Evolutionary conservation across 1,139 yeast genomes (phyloP), one percentile per base, ranked within the genome.

Genomic region (Yamadazyma diddensiae): DNA sequence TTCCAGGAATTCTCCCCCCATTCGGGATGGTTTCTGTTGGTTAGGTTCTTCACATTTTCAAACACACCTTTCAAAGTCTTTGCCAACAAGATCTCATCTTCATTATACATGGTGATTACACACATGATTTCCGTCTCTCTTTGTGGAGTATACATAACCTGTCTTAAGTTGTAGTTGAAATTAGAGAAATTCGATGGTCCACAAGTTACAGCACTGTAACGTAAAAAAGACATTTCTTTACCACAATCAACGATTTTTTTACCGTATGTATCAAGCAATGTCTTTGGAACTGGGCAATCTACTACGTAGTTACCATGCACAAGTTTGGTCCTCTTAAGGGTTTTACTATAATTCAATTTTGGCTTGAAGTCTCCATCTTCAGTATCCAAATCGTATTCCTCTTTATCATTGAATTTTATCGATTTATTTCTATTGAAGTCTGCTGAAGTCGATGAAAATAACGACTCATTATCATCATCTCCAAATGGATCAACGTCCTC

Each of bases 1-100:
- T 82, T 81, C 94, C 94, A 84, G 2, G 85, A 74, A 31, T 81
- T 85, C 31, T 72, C 76, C 17, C 94, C 94, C 94, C 94, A 84
- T 1, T 72, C 69, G 3, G 79, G 70, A 27, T 83, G 78, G 20
- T 77, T 63, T 26, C 73, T 63, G 33, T 80, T 59, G 25, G 75
- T 67, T 38, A 84, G 64, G 52, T 84, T 77, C 39, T 73, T 64
- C 42, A 84, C 79, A 52, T 85, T 84, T 37, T 81, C 78, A 57
- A 84, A 82, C 6, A 84, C 79, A 32, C 94, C 94, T 50, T 79
- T 80, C 42, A 84, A 65, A 2, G 94, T 83, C 38, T 85, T 63
- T 2, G 82, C 92, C 36, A 84, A 63, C 28, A 81, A 63, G 14
- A 82, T 62, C 43, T 85, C 94, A 50, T 81, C 80, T 60, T 84